Conservation (phyloP, 2,329 filamentous ascomycete genomes). For the Endocalyx cinctus region DNA sequence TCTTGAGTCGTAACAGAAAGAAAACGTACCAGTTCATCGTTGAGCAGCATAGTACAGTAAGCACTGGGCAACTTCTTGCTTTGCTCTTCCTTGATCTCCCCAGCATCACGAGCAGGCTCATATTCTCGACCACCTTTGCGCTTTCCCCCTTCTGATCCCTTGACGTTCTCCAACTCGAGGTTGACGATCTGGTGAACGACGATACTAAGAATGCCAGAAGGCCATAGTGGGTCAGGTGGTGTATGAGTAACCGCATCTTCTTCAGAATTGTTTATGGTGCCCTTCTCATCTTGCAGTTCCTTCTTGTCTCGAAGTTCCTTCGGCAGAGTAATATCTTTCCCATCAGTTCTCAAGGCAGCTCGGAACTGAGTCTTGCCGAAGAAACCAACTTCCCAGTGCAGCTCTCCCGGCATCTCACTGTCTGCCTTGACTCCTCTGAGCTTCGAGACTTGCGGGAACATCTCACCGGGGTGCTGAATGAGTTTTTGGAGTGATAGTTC, state of each 20-base stretch:
- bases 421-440: conserved; percentile 78
- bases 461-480: conserved; percentile 87
- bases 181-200: conserved; percentile 94
- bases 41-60: conserved; percentile 88
- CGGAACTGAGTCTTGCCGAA: conserved; percentile 89
- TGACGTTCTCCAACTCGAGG: conserved; percentile 84
- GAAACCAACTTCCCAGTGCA: conserved; percentile 95
- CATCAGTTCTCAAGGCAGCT: conserved; percentile 77
- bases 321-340: conserved; percentile 74
- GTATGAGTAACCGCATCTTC: conserved; percentile 87
- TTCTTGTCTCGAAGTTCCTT: conserved; percentile 67
- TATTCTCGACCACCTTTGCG: conserved; percentile 75
- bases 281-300: conserved; percentile 84
- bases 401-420: conserved; percentile 84
- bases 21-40: conserved; percentile 67
- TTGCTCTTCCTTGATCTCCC: conserved; percentile 82
- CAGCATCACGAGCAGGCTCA: conserved; percentile 79
- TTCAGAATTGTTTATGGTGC: conserved; percentile 63
- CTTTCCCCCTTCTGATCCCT: conserved; percentile 71
- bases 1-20: not conserved
- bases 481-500: conserved; percentile 92
- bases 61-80: conserved; percentile 76
- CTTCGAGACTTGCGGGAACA: conserved; percentile 85
- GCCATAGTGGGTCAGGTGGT: conserved; percentile 94
- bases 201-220: conserved; percentile 80